phyloP scores from a whole-genome alignment of 78 protist genomes.

The Planoprotostelium fungivorum region DNA sequence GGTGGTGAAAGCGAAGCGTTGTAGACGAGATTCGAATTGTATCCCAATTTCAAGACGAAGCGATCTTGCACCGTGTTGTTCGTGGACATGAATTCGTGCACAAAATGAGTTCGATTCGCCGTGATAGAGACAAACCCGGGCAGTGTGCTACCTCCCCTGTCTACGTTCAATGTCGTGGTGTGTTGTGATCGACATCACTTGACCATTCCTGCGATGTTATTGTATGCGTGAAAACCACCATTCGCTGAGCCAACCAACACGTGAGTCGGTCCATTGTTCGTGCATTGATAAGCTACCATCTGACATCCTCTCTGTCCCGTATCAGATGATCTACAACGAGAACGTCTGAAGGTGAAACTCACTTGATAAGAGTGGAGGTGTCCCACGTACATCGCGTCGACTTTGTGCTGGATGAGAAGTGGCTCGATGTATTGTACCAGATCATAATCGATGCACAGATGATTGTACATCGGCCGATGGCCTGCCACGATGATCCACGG shows the following conservation, averaged over 20 bases:
- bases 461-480: constrained; percentile 44
- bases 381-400: neutral
- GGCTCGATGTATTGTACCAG: neutral
- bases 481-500: constrained; percentile 65
- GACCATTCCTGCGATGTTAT: too few relatives aligned
- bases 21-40: too few relatives aligned
- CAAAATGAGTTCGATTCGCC: neutral
- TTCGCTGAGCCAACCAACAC: neutral
- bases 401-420: neutral
- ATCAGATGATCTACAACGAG: too few relatives aligned
- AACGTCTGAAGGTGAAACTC: too few relatives aligned
- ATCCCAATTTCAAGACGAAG: neutral
- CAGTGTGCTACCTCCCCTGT: neutral
- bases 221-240: neutral
- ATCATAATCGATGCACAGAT: neutral
- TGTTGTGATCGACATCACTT: too few relatives aligned
- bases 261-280: too few relatives aligned
- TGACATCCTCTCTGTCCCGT: too few relatives aligned
- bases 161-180: too few relatives aligned
- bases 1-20: too few relatives aligned
- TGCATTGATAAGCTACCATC: too few relatives aligned
- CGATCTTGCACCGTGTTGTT: neutral
- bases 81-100: neutral
- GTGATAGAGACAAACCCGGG: neutral
- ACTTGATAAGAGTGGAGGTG: neutral